These are phyloP conservation scores for Apiospora hydei DNA, from an alignment of 2,329 filamentous ascomycete species.

Conservation along the genomic window DNA sequence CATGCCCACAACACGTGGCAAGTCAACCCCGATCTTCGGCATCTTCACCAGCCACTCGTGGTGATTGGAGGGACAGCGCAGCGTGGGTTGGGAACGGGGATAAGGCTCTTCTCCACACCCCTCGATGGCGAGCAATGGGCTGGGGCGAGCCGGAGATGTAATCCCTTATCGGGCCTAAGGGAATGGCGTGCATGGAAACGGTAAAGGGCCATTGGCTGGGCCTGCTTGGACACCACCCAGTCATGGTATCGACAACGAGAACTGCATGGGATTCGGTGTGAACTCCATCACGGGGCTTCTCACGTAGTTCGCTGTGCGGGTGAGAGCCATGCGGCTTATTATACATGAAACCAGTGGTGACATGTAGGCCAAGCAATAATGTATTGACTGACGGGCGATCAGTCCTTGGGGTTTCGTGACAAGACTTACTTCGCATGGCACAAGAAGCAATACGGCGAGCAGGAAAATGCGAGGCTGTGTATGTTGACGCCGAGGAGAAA, in stretches of 20 bases:
- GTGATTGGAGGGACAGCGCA: background rate
- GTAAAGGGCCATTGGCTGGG: background rate
- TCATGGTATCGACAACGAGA: background rate
- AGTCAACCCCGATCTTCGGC: background rate
- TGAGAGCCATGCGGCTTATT: background rate
- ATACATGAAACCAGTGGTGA: background rate
- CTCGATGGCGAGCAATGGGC: background rate
- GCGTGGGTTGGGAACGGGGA: background rate
- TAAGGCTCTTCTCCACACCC: background rate
- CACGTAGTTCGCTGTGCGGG: background rate
- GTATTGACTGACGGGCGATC: background rate
- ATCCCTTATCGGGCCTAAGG: background rate
- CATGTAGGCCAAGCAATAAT: background rate
- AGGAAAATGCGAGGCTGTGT: background rate
- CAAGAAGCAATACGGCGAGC: background rate
- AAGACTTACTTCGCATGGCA: background rate
- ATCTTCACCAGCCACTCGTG: background rate
- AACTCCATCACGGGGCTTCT: background rate
- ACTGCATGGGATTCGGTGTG: background rate
- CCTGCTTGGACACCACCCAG: background rate
- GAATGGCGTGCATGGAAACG: background rate
- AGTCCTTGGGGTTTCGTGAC: background rate
- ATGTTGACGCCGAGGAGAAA: background rate
- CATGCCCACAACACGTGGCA: slow-evolving; percentile 3
- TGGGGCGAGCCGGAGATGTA: background rate